Evolutionary conservation across 139 green algal species (phyloP).

Genomic region (Zygnema cylindricum): DNA sequence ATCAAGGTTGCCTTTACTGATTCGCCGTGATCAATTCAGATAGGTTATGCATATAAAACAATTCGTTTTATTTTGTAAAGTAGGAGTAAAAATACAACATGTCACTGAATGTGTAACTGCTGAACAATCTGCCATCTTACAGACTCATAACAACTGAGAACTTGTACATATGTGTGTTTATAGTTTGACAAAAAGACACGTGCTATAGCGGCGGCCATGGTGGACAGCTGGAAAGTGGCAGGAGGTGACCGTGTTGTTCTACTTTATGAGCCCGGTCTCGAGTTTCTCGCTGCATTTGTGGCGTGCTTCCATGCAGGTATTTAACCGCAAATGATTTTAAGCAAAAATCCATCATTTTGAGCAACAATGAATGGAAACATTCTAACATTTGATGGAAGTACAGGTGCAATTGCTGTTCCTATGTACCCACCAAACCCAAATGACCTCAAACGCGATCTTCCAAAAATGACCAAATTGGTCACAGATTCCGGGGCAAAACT

Average conservation of each 20-base stretch:
- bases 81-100: background rate
- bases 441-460: slow-evolving; percentile 33
- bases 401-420: slow-evolving; percentile 55
- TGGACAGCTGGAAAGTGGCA: slow-evolving; percentile 19
- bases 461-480: slow-evolving; percentile 35
- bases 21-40: background rate
- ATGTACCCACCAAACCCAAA: slow-evolving; percentile 64
- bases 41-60: background rate
- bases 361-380: background rate
- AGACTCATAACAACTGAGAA: too few species aligned
- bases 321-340: background rate
- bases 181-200: slow-evolving; percentile 8
- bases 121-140: too few species aligned
- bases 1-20: too few species aligned
- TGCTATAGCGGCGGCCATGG: background rate
- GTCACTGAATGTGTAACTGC: background rate
- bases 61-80: background rate
- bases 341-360: background rate
- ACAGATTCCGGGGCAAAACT: slow-evolving; percentile 12
- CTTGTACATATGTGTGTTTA: background rate
- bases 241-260: slow-evolving; percentile 53
- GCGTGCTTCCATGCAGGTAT: slow-evolving; percentile 43
- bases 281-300: slow-evolving; percentile 64
- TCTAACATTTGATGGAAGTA: background rate
- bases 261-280: slow-evolving; percentile 61